phyloP scores from a whole-genome alignment of 257 asterid species.

The Nemophila menziesii region DNA sequence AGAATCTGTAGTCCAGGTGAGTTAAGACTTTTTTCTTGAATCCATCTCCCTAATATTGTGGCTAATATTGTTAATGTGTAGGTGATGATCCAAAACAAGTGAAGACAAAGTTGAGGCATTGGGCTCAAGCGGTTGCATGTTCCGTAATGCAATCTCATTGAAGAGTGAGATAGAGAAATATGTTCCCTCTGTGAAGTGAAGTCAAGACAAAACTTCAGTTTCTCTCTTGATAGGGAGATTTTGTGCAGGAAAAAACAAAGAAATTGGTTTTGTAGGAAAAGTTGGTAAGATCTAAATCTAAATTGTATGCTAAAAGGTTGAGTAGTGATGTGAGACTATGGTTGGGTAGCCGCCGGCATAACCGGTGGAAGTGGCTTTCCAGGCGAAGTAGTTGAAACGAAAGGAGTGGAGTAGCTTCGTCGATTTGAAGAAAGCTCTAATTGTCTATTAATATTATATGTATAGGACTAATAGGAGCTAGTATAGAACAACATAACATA shows the following conservation, averaged over 20 bases:
- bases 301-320: too few species aligned
- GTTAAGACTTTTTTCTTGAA: neutral
- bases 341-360: neutral
- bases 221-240: too few species aligned
- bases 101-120: conserved; percentile 58
- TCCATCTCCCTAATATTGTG: too few species aligned
- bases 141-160: conserved; percentile 43
- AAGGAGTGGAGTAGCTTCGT: conserved; percentile 5
- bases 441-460: too few species aligned
- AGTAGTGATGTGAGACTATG: neutral
- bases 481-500: too few species aligned
- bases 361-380: neutral
- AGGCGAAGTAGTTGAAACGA: neutral
- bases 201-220: too few species aligned
- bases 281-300: too few species aligned
- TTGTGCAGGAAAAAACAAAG: neutral
- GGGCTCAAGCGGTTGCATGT: conserved; percentile 75
- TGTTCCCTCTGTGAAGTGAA: too few species aligned
- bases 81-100: conserved; percentile 63
- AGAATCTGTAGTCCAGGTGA: conserved; percentile 29
- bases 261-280: too few species aligned
- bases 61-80: conserved; percentile 12
- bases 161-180: neutral
- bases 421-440: conserved; percentile 1
- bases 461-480: too few species aligned